phyloP scores from a whole-genome alignment of 345 rosid genomes.

The Aquilaria yunnanensis region DNA sequence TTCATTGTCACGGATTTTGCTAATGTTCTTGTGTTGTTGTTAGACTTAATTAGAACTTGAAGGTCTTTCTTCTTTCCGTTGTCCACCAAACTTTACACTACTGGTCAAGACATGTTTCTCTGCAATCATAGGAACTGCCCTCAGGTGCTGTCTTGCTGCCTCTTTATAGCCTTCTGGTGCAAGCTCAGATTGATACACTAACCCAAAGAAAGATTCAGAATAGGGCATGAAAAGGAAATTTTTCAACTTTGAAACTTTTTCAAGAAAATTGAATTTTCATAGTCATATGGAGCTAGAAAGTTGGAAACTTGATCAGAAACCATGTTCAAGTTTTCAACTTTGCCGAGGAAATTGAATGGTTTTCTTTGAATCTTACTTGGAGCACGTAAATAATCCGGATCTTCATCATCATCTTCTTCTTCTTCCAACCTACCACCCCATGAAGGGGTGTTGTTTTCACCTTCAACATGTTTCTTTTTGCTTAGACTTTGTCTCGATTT shows the following conservation, averaged over 20 bases:
- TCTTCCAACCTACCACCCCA: conserved; percentile 9
- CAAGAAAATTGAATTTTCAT: too few species aligned
- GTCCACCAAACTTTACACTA: neutral
- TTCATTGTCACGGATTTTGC: conserved; percentile 19
- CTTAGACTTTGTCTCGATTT: neutral
- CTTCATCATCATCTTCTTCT: conserved; percentile 4
- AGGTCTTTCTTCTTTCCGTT: conserved; percentile 5
- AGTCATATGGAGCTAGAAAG: too few species aligned
- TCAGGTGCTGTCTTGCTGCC: conserved; percentile 36
- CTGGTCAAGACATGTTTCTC: conserved; percentile 28
- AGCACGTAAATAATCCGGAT: conserved; percentile 12
- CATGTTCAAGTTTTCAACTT: too few species aligned
- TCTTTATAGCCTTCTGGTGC: conserved; percentile 37
- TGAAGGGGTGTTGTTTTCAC: conserved; percentile 2
- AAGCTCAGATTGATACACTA: conserved; percentile 58
- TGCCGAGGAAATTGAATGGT: too few species aligned
- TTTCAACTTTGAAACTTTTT: too few species aligned
- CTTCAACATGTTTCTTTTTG: conserved; percentile 1
- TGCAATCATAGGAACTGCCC: conserved; percentile 22
- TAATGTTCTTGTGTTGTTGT: conserved; percentile 12
- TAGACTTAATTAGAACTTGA: neutral
- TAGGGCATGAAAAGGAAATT: too few species aligned
- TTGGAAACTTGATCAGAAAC: too few species aligned
- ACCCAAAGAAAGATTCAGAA: neutral
- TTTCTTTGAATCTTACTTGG: conserved; percentile 6